phyloP scores from a whole-genome alignment of 805 yeast genomes.

The Wickerhamiella lipophila region DNA sequence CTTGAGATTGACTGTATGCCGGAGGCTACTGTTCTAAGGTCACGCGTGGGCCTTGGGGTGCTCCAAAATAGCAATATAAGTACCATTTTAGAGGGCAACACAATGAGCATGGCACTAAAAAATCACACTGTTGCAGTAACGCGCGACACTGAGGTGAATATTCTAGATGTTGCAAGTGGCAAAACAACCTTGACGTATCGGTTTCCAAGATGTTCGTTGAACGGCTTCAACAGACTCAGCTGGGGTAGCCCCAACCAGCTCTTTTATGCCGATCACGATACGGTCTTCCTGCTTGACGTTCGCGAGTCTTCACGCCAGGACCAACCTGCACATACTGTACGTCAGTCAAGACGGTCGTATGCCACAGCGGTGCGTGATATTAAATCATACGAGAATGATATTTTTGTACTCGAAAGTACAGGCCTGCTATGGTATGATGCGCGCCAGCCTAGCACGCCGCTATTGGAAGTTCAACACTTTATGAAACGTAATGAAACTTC shows the following conservation, averaged over 20 bases:
- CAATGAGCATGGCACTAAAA: conserved; percentile 14
- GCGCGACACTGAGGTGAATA: neutral
- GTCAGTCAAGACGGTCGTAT: neutral
- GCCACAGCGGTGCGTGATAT: conserved; percentile 2
- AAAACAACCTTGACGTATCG: conserved; percentile 10
- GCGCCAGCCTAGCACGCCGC: conserved; percentile 31
- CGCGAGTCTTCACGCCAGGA: neutral
- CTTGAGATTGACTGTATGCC: conserved; percentile 13
- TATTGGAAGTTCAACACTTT: conserved; percentile 64
- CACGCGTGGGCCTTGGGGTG: conserved; percentile 12
- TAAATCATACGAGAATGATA: conserved; percentile 24
- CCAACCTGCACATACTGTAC: neutral
- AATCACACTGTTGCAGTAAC: neutral
- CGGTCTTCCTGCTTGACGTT: neutral
- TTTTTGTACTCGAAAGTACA: conserved; percentile 50
- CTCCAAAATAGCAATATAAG: neutral
- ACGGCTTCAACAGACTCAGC: neutral
- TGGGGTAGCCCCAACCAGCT: conserved; percentile 1
- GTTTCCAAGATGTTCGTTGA: neutral
- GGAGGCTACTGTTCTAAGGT: neutral
- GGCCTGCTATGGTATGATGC: conserved; percentile 44
- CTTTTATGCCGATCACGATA: neutral
- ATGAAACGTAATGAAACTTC: conserved; percentile 37
- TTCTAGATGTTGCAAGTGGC: conserved; percentile 13
- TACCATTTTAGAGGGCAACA: conserved; percentile 13